Evolutionary conservation across 352 stramenopile genomes (phyloP).

Genomic region (Globisporangium sylvaticum): DNA sequence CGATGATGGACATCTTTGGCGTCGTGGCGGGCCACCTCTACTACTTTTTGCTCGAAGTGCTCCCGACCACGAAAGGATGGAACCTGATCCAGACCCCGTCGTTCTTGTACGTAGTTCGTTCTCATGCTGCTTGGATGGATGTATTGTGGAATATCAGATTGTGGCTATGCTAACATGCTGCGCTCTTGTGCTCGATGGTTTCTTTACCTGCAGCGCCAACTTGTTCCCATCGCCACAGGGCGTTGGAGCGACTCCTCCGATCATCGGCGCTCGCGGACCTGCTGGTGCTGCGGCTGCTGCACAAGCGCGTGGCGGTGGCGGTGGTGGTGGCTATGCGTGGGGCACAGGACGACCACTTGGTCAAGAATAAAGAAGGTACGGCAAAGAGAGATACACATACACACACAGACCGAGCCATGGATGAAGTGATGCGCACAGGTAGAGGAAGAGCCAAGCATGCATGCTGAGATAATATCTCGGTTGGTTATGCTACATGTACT

Average conservation of each 20-base stretch:
- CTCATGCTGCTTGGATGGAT: not conserved
- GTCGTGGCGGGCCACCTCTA: conserved; percentile 86
- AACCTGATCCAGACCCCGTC: conserved; percentile 76
- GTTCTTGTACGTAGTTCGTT: conserved; percentile 63
- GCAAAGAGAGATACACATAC: not conserved
- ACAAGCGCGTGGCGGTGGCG: not conserved
- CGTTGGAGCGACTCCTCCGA: conserved; percentile 34
- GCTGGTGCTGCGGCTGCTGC: conserved; percentile 30
- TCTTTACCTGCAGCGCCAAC: conserved; percentile 27
- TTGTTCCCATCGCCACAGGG: conserved; percentile 65
- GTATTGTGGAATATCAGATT: not conserved
- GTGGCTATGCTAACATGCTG: not conserved
- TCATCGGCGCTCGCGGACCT: conserved; percentile 52
- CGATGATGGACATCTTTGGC: conserved; percentile 85
- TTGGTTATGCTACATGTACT: too few species aligned
- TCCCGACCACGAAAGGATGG: conserved; percentile 83
- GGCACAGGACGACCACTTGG: conserved; percentile 58
- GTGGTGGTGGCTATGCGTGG: conserved; percentile 64
- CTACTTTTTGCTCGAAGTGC: conserved; percentile 88
- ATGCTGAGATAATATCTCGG: too few species aligned
- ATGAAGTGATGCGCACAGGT: too few species aligned
- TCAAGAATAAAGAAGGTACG: conserved; percentile 5
- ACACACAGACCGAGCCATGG: too few species aligned
- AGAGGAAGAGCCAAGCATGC: too few species aligned
- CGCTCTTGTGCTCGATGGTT: not conserved